phyloP scores from a whole-genome alignment of 768 basidiomycete genomes.

The Lentinula aciculospora region DNA sequence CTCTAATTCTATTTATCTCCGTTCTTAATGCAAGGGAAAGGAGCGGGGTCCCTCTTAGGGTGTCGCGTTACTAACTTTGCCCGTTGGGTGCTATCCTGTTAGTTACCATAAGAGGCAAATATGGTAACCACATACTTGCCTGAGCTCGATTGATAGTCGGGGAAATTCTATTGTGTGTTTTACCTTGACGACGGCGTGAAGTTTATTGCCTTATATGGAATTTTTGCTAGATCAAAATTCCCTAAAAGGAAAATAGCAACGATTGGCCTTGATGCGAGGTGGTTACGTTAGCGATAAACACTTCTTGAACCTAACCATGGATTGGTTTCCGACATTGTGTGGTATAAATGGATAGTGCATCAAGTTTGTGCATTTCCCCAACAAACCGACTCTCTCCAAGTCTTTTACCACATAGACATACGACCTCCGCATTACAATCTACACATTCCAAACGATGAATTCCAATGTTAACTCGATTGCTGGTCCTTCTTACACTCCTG shows the following conservation, averaged over 20 bases:
- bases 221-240: background rate
- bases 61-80: too few relatives aligned
- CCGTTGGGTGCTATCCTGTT: too few relatives aligned
- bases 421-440: background rate
- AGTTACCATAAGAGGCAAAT: background rate
- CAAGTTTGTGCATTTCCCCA: background rate
- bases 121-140: background rate
- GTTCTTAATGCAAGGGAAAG: too few relatives aligned
- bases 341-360: background rate
- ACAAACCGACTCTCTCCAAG: background rate
- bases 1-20: too few relatives aligned
- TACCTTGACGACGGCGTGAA: background rate
- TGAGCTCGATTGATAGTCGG: background rate
- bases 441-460: background rate
- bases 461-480: background rate
- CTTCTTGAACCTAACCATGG: background rate
- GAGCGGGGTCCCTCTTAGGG: too few relatives aligned
- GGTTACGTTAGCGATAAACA: background rate
- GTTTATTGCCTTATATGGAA: background rate
- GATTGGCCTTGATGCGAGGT: background rate
- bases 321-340: background rate
- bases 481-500: background rate
- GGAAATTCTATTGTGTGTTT: background rate
- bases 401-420: background rate
- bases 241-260: background rate